Conservation (phyloP, 345 rosid genomes). For the Gossypium arboreum region DNA sequence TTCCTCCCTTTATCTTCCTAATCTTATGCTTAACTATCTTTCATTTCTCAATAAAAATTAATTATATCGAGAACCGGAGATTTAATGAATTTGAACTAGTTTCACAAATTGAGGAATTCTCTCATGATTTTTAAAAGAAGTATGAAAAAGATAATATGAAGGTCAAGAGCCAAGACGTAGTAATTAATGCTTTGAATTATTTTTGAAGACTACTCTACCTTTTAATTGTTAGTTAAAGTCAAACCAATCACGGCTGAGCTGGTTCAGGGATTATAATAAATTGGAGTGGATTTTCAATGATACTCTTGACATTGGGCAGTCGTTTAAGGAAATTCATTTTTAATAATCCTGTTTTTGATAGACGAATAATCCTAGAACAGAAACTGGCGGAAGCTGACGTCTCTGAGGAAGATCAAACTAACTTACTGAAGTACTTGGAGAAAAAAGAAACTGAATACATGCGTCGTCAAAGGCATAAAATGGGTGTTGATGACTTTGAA, state of each 20-base stretch:
- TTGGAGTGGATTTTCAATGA: background rate
- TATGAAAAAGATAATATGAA: background rate
- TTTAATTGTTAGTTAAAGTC: background rate
- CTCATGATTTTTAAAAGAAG: background rate
- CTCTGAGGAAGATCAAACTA: conserved; percentile 92
- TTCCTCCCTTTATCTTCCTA: background rate
- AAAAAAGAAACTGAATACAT: conserved; percentile 94
- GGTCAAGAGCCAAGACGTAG: background rate
- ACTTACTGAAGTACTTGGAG: conserved; percentile 86
- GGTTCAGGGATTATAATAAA: background rate
- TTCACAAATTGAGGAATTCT: background rate
- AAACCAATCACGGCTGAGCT: background rate
- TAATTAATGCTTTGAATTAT: background rate
- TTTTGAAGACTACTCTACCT: background rate
- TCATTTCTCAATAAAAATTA: background rate
- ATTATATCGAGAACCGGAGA: background rate
- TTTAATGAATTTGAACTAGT: background rate
- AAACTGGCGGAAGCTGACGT: conserved; percentile 96
- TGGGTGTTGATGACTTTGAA: conserved; percentile 93
- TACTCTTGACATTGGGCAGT: background rate
- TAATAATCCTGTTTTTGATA: conserved; percentile 16
- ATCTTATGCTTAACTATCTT: background rate
- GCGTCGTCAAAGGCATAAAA: conserved; percentile 94
- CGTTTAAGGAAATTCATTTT: background rate
- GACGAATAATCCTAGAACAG: conserved; percentile 70